Evolutionary conservation across 2,329 filamentous ascomycete species (phyloP), one percentile per base, ranked within the genome.

Genomic region (Paradendryphiella salina): DNA sequence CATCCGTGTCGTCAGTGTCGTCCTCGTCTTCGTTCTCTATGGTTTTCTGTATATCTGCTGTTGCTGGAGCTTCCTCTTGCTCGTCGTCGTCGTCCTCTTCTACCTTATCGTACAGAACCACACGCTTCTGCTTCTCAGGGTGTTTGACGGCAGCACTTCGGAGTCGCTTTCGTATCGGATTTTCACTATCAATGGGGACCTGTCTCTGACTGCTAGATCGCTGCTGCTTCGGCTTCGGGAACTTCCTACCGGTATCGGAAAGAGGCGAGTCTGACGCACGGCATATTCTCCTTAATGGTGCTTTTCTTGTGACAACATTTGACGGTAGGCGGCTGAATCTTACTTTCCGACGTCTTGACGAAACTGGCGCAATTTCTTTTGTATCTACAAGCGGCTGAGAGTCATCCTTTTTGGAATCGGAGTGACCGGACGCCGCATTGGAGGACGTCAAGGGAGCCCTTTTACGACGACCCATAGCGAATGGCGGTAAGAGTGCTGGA

Each of bases 281-380:
- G 20, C 31, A 37, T 6, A n/a, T 37, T 18, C 15, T 43, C 41
- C 17, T 29, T 3, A 51, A 36, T 35, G 48, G 48, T 15, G 48
- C 43, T 38, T 51, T 51, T 23, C 43, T 47, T 3, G 48, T 32
- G 10, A 45, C 4, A 2, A 47, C 18, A 5, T 26, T 26, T 6
- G 48, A 38, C 3, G 37, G 43, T 11, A 47, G 33, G 3, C 43
- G 48, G 33, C 36, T 36, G 28, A 15, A 9, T 14, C 31, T 51
- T 13, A 21, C 26, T 10, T 18, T 43, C 1, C 23, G 7, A 2
- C 41, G 29, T n/a, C 23, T 36, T 23, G 48, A 33, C 13, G 26
- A 9, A 31, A 20, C n/a, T 1, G 36, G 43, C 14, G 28, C 32
- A 15, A 13, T 6, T 4, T 32, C 23, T 5, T 2, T 6, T 2